Evolutionary conservation across 257 asterid genomes (phyloP).

Genomic region (Leptodermis oblonga): DNA sequence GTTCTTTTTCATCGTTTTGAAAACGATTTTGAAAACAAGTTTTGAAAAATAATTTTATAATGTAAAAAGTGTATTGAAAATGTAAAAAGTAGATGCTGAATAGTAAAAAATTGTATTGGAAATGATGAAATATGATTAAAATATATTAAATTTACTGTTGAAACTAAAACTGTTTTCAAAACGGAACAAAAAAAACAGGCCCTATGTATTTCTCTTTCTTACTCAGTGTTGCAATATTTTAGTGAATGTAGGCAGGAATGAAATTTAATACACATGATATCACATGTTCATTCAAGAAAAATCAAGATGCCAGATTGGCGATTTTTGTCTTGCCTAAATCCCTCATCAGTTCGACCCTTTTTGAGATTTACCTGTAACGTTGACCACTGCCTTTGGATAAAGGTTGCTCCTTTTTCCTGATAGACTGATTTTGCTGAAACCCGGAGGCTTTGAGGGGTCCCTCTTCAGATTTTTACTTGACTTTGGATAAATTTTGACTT

Average conservation of each 20-base stretch:
- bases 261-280: background rate
- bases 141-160: too few relatives aligned
- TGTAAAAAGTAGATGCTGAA: too few relatives aligned
- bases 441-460: background rate
- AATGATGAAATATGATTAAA: too few relatives aligned
- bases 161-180: too few relatives aligned
- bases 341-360: background rate
- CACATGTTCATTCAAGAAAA: background rate
- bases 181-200: background rate
- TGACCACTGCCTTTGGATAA: background rate
- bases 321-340: background rate
- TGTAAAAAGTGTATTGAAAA: too few relatives aligned
- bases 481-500: too few relatives aligned
- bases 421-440: background rate
- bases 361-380: background rate
- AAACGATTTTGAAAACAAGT: too few relatives aligned
- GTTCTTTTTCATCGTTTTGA: too few relatives aligned
- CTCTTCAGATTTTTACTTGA: background rate
- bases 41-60: too few relatives aligned
- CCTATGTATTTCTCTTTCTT: background rate
- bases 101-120: too few relatives aligned
- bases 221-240: background rate
- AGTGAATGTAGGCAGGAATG: background rate
- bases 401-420: background rate
- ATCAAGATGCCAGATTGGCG: background rate